Conservation (phyloP, 2,329 filamentous ascomycete species). For the Aureobasidium subglaciale region DNA sequence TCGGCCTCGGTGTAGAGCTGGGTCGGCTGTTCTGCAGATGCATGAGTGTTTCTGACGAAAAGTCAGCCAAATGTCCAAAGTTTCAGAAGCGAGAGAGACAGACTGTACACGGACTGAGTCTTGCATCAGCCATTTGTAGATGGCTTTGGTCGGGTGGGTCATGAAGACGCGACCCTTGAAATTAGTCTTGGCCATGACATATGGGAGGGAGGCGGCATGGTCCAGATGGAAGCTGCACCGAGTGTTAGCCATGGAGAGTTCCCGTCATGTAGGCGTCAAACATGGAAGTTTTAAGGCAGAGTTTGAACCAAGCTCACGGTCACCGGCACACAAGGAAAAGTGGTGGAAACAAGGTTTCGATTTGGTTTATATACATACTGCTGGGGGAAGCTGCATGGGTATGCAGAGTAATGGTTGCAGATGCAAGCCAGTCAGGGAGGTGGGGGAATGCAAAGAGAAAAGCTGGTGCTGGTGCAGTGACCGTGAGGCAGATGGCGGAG, state of each 20-base stretch:
- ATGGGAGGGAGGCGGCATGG: slow-evolving; percentile 96
- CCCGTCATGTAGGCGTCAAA: not conserved
- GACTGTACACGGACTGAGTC: slow-evolving; percentile 88
- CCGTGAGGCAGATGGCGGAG: slow-evolving; percentile 1
- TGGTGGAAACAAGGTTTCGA: slow-evolving; percentile 22
- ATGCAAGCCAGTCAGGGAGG: not conserved
- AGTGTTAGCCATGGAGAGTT: not conserved
- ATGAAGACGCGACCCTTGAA: slow-evolving; percentile 96
- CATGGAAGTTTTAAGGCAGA: not conserved
- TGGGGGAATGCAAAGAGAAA: not conserved
- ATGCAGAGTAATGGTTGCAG: not conserved
- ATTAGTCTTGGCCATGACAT: slow-evolving; percentile 95
- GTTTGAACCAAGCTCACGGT: slow-evolving; percentile 7
- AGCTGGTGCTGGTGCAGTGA: slow-evolving; percentile 11
- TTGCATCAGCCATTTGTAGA: slow-evolving; percentile 99
- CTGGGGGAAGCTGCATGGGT: not conserved
- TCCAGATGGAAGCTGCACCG: slow-evolving; percentile 83
- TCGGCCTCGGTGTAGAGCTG: slow-evolving; percentile 90
- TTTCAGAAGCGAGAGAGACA: slow-evolving; percentile 29
- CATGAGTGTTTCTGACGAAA: slow-evolving; percentile 52
- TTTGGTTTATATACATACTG: slow-evolving; percentile 28
- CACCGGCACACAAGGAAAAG: slow-evolving; percentile 14
- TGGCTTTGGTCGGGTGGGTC: slow-evolving; percentile 98
- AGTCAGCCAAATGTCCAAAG: not conserved
- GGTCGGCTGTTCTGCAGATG: slow-evolving; percentile 55